A percentile compares a stretch with the other conserved stretches of the same genome.
Evolutionary conservation across 805 yeast genomes (phyloP).

Genomic region (Kurtzmaniella cleridarum): DNA sequence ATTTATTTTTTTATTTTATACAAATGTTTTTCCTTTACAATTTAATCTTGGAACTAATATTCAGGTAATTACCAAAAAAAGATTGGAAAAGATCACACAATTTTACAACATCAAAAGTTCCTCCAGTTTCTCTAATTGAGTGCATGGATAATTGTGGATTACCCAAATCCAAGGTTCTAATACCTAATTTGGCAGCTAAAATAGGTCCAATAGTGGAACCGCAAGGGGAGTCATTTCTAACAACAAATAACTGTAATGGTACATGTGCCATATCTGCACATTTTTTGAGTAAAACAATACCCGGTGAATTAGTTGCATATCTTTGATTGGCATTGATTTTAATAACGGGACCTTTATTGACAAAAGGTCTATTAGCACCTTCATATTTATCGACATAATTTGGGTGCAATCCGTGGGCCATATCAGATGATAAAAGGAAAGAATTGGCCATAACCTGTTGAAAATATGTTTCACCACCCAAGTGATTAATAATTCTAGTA

Average conservation of each 20-base stretch:
- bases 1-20: not conserved
- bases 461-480: constrained; percentile 28
- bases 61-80: constrained; percentile 43
- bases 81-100: constrained; percentile 58
- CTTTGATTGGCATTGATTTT: constrained; percentile 94
- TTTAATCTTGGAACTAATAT: constrained; percentile 22
- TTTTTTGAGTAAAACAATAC: constrained; percentile 70
- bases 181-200: constrained; percentile 79
- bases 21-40: constrained; percentile 2
- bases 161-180: constrained; percentile 84
- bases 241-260: constrained; percentile 93
- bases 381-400: constrained; percentile 79
- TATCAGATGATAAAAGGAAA: constrained; percentile 86
- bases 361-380: constrained; percentile 65
- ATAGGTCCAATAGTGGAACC: constrained; percentile 97
- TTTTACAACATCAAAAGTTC: constrained; percentile 62
- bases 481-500: constrained; percentile 45
- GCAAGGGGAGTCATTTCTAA: constrained; percentile 87
- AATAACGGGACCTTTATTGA: constrained; percentile 89
- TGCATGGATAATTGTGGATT: constrained; percentile 94
- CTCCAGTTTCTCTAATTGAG: constrained; percentile 88
- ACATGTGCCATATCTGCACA: constrained; percentile 62
- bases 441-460: constrained; percentile 66
- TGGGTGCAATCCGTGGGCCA: constrained; percentile 97
- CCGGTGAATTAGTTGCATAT: constrained; percentile 90